Conservation (phyloP, 176 grass and related monocot genomes). For the Triticum dicoccoides region DNA sequence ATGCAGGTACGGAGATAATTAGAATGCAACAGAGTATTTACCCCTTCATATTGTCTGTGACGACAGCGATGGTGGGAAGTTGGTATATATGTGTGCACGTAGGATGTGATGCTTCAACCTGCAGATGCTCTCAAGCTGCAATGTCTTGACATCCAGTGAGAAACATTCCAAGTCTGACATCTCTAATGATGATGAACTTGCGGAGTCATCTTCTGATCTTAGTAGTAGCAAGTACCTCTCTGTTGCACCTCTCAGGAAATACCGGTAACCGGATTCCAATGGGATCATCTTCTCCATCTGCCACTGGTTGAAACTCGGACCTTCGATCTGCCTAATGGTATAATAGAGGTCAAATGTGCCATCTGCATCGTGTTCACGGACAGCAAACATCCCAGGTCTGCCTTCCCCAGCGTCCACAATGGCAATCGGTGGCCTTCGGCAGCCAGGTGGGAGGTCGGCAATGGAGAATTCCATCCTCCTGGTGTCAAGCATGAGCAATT, state of each 20-base stretch:
- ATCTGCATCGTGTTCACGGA: background rate
- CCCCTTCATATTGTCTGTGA: slow-evolving; percentile 11
- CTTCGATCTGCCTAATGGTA: background rate
- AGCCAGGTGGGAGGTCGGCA: slow-evolving; percentile 17
- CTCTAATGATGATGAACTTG: background rate
- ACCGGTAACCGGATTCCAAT: slow-evolving; percentile 21
- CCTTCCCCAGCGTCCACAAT: slow-evolving; percentile 38
- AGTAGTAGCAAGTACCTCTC: slow-evolving; percentile 35
- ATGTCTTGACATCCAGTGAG: slow-evolving; percentile 29
- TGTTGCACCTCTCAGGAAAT: slow-evolving; percentile 29
- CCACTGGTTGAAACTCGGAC: background rate
- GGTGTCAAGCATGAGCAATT: slow-evolving; percentile 28
- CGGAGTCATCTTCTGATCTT: slow-evolving; percentile 5
- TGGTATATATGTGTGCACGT: slow-evolving; percentile 25
- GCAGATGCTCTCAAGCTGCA: slow-evolving; percentile 33
- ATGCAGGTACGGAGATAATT: background rate
- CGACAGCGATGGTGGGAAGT: slow-evolving; percentile 26
- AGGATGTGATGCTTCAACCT: slow-evolving; percentile 28
- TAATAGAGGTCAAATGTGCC: slow-evolving; percentile 25
- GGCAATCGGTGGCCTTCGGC: slow-evolving; percentile 25
- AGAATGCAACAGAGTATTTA: background rate
- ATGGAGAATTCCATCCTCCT: slow-evolving; percentile 41
- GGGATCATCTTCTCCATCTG: slow-evolving; percentile 35
- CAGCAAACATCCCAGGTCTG: slow-evolving; percentile 30
- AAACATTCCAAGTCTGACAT: slow-evolving; percentile 33